Percentiles rank a stretch among this genome's conserved stretches.
phyloP scores from a whole-genome alignment of 2,329 filamentous ascomycete species.

The Ophiostoma ulmi region DNA sequence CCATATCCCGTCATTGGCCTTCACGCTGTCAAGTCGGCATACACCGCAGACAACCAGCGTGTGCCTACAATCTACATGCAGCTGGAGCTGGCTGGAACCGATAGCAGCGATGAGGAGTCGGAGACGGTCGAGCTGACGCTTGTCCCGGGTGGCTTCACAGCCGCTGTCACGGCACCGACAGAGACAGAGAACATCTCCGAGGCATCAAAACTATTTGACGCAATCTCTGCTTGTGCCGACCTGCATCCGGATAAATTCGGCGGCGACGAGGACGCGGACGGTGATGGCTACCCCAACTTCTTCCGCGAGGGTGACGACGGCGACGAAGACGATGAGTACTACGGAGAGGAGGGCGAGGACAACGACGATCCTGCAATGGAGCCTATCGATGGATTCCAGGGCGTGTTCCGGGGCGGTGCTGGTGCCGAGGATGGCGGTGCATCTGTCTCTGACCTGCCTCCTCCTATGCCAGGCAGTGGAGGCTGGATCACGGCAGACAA shows the following conservation, averaged over 20 bases:
- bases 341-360: constrained; percentile 52
- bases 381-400: constrained; percentile 54
- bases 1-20: constrained; percentile 70
- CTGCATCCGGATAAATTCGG: constrained; percentile 66
- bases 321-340: constrained; percentile 50
- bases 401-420: constrained; percentile 43
- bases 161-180: constrained; percentile 24
- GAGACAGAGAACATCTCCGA: constrained; percentile 30
- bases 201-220: constrained; percentile 55
- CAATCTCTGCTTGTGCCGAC: constrained; percentile 69
- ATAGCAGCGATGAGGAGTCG: constrained; percentile 52
- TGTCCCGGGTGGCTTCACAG: constrained; percentile 42
- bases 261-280: constrained; percentile 51
- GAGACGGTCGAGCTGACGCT: constrained; percentile 64
- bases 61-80: constrained; percentile 60
- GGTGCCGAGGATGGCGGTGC: constrained; percentile 37
- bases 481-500: constrained; percentile 93
- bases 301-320: constrained; percentile 51
- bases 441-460: constrained; percentile 49
- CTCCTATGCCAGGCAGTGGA: constrained; percentile 65
- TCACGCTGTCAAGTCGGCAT: constrained; percentile 63
- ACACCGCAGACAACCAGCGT: constrained; percentile 34
- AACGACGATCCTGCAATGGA: constrained; percentile 40
- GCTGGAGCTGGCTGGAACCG: constrained; percentile 57
- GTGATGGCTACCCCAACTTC: constrained; percentile 49